A percentile compares a stretch with the other conserved stretches of the same genome.
phyloP scores from a whole-genome alignment of 2,329 filamentous ascomycete species.

The Trichoderma sp. region DNA sequence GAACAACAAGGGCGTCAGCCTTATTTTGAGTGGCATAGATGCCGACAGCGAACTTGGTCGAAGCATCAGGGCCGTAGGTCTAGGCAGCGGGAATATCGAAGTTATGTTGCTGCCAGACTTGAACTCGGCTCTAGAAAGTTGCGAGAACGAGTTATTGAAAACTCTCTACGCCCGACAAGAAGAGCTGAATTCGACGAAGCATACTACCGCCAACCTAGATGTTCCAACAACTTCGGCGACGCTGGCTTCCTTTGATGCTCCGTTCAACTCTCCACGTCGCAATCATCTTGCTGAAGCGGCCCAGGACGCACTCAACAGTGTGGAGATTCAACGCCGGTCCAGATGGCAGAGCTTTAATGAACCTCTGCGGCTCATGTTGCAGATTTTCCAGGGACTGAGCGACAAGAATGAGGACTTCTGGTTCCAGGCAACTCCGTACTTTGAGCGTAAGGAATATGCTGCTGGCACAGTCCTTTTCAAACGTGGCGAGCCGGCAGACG shows the following conservation, averaged over 20 bases:
- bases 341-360: slow-evolving; percentile 87
- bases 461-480: slow-evolving; percentile 74
- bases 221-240: slow-evolving; percentile 42
- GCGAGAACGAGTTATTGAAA: slow-evolving; percentile 89
- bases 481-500: slow-evolving; percentile 71
- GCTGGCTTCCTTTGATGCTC: slow-evolving; percentile 38
- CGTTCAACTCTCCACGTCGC: slow-evolving; percentile 76
- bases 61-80: slow-evolving; percentile 77
- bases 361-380: slow-evolving; percentile 85
- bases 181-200: slow-evolving; percentile 49
- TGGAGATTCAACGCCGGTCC: slow-evolving; percentile 56
- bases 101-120: slow-evolving; percentile 84
- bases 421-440: slow-evolving; percentile 77
- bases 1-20: slow-evolving; percentile 70
- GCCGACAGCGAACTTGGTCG: slow-evolving; percentile 72
- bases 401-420: slow-evolving; percentile 91
- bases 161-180: slow-evolving; percentile 72
- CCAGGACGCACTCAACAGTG: slow-evolving; percentile 67
- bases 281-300: slow-evolving; percentile 77
- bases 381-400: slow-evolving; percentile 90
- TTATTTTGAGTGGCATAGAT: slow-evolving; percentile 81
- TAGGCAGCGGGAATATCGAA: slow-evolving; percentile 69
- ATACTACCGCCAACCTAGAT: slow-evolving; percentile 46
- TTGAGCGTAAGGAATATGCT: slow-evolving; percentile 64
- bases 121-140: slow-evolving; percentile 89